Conservation (phyloP, 805 yeast species). For the Wickerhamiella allomyrinae region DNA sequence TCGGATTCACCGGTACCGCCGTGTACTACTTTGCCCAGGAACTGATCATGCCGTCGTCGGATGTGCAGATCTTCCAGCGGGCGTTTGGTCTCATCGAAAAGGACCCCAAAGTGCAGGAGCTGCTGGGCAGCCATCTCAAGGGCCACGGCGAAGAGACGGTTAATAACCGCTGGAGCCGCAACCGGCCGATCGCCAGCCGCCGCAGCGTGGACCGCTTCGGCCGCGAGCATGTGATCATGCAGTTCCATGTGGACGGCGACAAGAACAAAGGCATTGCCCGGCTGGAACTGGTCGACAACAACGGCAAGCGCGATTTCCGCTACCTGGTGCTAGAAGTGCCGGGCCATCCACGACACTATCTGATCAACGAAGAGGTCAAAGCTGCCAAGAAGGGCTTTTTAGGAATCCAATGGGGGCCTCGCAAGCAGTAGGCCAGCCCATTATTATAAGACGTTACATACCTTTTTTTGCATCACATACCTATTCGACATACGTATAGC, state of each 20-base stretch:
- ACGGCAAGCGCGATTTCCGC: constrained; percentile 47
- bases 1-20: constrained; percentile 34
- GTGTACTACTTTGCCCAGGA: constrained; percentile 68
- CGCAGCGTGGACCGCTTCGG: constrained; percentile 55
- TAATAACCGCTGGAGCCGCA: constrained; percentile 68
- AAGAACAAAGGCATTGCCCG: constrained; percentile 53
- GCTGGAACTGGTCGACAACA: constrained; percentile 49
- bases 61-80: constrained; percentile 77
- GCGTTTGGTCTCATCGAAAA: constrained; percentile 67
- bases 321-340: constrained; percentile 66
- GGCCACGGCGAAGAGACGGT: constrained; percentile 63
- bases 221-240: constrained; percentile 66
- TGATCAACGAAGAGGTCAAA: constrained; percentile 40
- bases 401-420: constrained; percentile 82
- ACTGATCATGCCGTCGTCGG: constrained; percentile 77
- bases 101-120: constrained; percentile 42
- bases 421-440: constrained; percentile 33
- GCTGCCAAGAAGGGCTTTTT: constrained; percentile 31
- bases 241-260: constrained; percentile 70
- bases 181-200: constrained; percentile 63
- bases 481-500: too few species aligned
- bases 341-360: constrained; percentile 50
- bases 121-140: constrained; percentile 50
- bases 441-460: neutral
- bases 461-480: neutral